Evolutionary conservation across 176 grass and related monocot species (phyloP).

Genomic region (Zoysia pacifica): DNA sequence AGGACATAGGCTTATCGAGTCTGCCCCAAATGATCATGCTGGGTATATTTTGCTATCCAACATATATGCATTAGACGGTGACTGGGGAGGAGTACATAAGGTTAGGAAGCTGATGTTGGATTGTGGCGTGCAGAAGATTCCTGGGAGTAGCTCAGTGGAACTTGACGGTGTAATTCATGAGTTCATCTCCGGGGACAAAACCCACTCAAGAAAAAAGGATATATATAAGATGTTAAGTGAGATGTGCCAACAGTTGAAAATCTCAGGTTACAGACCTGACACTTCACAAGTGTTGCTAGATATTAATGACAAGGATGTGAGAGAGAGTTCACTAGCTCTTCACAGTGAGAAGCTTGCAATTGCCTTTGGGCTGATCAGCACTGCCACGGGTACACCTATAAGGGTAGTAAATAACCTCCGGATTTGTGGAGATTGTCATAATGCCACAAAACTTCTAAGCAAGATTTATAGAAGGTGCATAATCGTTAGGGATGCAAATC

Average conservation of each 20-base stretch:
- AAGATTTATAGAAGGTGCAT: constrained; percentile 68
- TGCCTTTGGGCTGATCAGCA: constrained; percentile 68
- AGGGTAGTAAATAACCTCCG: constrained; percentile 67
- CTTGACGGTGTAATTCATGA: constrained; percentile 65
- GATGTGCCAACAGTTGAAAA: constrained; percentile 55
- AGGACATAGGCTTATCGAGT: constrained; percentile 57
- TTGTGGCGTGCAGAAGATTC: constrained; percentile 56
- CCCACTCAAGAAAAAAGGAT: constrained; percentile 55
- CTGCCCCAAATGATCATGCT: constrained; percentile 58
- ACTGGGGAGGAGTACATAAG: constrained; percentile 60
- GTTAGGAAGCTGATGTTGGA: constrained; percentile 64
- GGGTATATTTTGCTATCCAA: constrained; percentile 68
- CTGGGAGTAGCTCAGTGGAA: constrained; percentile 65
- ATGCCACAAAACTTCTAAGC: constrained; percentile 65
- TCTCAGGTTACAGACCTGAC: constrained; percentile 51
- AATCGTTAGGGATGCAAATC: constrained; percentile 65
- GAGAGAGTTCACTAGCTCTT: constrained; percentile 62
- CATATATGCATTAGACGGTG: constrained; percentile 67
- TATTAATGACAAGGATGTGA: constrained; percentile 63
- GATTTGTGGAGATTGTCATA: constrained; percentile 72
- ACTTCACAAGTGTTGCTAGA: constrained; percentile 68
- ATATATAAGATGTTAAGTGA: constrained; percentile 60
- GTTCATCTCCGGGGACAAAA: constrained; percentile 65
- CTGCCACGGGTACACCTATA: constrained; percentile 44
- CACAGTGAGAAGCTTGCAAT: constrained; percentile 77